A percentile compares a stretch with the other conserved stretches of the same genome.
phyloP scores from a whole-genome alignment of 2,329 filamentous ascomycete genomes.

The Verticillium zaregamsianum region DNA sequence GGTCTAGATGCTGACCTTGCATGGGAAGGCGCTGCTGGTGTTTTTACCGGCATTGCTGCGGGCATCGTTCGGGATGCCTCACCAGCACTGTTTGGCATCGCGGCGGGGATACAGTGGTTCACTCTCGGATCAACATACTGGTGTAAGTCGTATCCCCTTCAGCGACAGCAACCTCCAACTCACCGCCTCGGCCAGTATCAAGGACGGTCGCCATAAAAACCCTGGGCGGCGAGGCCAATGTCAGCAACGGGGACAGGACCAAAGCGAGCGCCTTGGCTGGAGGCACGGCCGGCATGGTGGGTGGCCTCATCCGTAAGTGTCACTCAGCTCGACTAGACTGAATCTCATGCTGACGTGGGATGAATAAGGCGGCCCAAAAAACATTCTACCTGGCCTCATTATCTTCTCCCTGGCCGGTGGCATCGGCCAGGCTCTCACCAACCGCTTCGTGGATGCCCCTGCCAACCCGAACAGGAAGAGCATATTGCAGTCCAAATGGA shows the following conservation, averaged over 20 bases:
- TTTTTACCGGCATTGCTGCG: slow-evolving; percentile 61
- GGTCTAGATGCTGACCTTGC: slow-evolving; percentile 13
- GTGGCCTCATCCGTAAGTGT: slow-evolving; percentile 48
- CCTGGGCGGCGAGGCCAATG: slow-evolving; percentile 45
- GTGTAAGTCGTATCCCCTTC: slow-evolving; percentile 43
- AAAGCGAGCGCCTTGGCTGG: slow-evolving; percentile 69
- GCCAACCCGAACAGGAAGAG: slow-evolving; percentile 32
- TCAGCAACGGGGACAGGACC: slow-evolving; percentile 55
- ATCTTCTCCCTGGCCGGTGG: slow-evolving; percentile 41
- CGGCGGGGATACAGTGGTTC: slow-evolving; percentile 78
- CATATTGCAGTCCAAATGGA: slow-evolving; percentile 59
- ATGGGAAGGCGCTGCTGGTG: slow-evolving; percentile 51
- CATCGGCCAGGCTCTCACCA: slow-evolving; percentile 32
- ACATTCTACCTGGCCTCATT: slow-evolving; percentile 46
- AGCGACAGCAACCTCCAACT: slow-evolving; percentile 6
- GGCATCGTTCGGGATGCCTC: slow-evolving; percentile 67
- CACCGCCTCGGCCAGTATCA: slow-evolving; percentile 33
- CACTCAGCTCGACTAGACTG: background rate
- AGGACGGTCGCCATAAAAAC: slow-evolving; percentile 41
- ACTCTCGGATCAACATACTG: slow-evolving; percentile 72
- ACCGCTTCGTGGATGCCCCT: slow-evolving; percentile 19
- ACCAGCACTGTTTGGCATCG: slow-evolving; percentile 66
- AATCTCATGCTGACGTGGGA: slow-evolving; percentile 7
- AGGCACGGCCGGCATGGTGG: slow-evolving; percentile 61
- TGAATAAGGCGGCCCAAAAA: slow-evolving; percentile 44